Conservation (phyloP, 345 rosid genomes). For the Leavenworthia alabamica region DNA sequence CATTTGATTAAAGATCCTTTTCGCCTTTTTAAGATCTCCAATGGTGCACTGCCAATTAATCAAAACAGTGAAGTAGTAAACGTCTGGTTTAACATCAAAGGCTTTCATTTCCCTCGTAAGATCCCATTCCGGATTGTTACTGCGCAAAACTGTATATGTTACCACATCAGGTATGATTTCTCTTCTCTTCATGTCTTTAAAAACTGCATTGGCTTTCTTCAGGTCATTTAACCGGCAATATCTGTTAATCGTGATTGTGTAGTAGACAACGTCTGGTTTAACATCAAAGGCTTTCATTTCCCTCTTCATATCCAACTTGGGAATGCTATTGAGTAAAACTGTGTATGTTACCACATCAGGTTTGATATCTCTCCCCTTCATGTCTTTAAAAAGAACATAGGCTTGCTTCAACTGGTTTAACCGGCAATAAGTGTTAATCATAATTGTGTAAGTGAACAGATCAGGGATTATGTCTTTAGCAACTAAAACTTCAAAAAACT, state of each 20-base stretch:
- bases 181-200: slow-evolving; percentile 22
- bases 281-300: background rate
- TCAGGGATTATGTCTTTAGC: slow-evolving; percentile 40
- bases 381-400: slow-evolving; percentile 39
- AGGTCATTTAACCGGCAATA: background rate
- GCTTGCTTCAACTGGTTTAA: slow-evolving; percentile 35
- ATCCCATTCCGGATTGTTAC: slow-evolving; percentile 23
- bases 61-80: slow-evolving; percentile 53
- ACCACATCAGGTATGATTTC: slow-evolving; percentile 53
- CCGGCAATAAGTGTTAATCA: slow-evolving; percentile 56
- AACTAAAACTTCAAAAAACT: slow-evolving; percentile 30
- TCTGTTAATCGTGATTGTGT: background rate
- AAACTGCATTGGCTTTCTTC: slow-evolving; percentile 2
- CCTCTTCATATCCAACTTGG: background rate
- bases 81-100: slow-evolving; percentile 44
- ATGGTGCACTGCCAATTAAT: slow-evolving; percentile 48
- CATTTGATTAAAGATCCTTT: slow-evolving; percentile 41
- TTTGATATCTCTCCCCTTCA: slow-evolving; percentile 46
- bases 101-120: slow-evolving; percentile 42
- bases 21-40: slow-evolving; percentile 42
- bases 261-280: background rate
- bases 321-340: slow-evolving; percentile 40
- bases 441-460: slow-evolving; percentile 47
- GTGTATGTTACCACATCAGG: slow-evolving; percentile 59
- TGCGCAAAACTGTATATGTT: slow-evolving; percentile 53